Evolutionary conservation across 2,329 filamentous ascomycete genomes (phyloP), one percentile per base, ranked within the genome.

Genomic region (Myriangium duriaei): DNA sequence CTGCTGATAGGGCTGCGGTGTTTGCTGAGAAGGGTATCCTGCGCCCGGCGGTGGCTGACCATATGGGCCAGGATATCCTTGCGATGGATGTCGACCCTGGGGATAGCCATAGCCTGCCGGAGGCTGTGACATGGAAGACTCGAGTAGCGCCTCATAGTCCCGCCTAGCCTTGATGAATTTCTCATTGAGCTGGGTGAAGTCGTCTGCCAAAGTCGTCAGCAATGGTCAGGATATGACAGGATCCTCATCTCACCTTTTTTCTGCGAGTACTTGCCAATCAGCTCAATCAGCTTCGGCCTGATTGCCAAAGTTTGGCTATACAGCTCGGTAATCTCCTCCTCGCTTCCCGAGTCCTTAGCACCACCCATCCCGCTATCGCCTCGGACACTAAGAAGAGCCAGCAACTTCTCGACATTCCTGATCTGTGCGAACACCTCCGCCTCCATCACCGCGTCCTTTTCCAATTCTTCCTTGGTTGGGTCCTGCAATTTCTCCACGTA

Each of bases 131-230:
- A 98, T 96, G 40, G 88, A 96, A 12, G 84, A 81, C 60, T 98
- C 91, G 13, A 98, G 68, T n/a, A 98, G 71, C 18, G 83, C 79
- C 62, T 98, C 91, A 57, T 98, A 98, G 61, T 98, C 91, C 51
- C 88, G 76, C 47, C 91, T 79, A 32, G 91, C 91, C 62, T 98
- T 98, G 69, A 98, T 96, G 60, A 98, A 98, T 64, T 96, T 96
- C 60, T 98, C 91, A 54, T 98, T 98, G 45, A 98, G 68, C 57
- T 96, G 88, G 2, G 91, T 95, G 55, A 98, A 96, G 59, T 98
- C 91, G 61, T 98, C 91, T 93, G 47, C 7, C 32, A 12, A 3
- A 36, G 18, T n/a, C 49, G 62, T 58, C 37, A 47, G 39, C 18
- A 11, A 28, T 30, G 14, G 41, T 52, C 41, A 51, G 30, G 17